phyloP scores from a whole-genome alignment of 2,329 filamentous ascomycete species.

The Colletotrichum karsti region DNA sequence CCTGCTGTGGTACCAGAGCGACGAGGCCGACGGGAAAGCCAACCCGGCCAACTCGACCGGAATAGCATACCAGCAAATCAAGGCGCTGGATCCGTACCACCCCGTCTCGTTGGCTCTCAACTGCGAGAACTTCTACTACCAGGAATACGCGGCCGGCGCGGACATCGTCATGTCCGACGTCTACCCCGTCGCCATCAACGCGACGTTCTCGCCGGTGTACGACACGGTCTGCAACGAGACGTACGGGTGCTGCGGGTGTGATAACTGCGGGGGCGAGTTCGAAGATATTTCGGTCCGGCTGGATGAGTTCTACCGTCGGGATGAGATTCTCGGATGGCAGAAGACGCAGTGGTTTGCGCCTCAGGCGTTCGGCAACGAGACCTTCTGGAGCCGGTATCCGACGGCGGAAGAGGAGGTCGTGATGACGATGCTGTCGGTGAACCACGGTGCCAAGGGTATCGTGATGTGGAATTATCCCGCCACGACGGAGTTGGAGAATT shows the following conservation, averaged over 20 bases:
- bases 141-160: conserved; percentile 59
- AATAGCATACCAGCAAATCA: conserved; percentile 53
- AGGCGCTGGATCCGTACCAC: conserved; percentile 66
- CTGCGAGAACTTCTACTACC: conserved; percentile 69
- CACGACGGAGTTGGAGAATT: conserved; percentile 42
- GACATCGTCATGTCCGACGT: conserved; percentile 69
- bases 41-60: conserved; percentile 58
- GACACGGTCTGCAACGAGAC: conserved; percentile 65
- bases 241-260: conserved; percentile 70
- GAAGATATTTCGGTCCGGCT: conserved; percentile 57
- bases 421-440: conserved; percentile 54
- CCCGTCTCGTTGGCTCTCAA: conserved; percentile 67
- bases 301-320: conserved; percentile 47
- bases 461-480: conserved; percentile 56
- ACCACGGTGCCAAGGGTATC: conserved; percentile 53
- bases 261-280: conserved; percentile 63
- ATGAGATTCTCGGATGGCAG: conserved; percentile 51
- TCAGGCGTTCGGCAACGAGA: conserved; percentile 57
- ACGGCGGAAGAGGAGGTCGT: conserved; percentile 50
- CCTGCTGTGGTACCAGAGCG: conserved; percentile 26
- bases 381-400: conserved; percentile 57
- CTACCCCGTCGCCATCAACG: conserved; percentile 67
- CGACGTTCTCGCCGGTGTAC: conserved; percentile 59
- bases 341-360: conserved; percentile 54
- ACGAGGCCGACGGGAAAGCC: conserved; percentile 25